A percentile compares a stretch with the other conserved stretches of the same genome.
phyloP scores from a whole-genome alignment of 1,284 basidiomycete genomes.

The Ustilago hordei region DNA sequence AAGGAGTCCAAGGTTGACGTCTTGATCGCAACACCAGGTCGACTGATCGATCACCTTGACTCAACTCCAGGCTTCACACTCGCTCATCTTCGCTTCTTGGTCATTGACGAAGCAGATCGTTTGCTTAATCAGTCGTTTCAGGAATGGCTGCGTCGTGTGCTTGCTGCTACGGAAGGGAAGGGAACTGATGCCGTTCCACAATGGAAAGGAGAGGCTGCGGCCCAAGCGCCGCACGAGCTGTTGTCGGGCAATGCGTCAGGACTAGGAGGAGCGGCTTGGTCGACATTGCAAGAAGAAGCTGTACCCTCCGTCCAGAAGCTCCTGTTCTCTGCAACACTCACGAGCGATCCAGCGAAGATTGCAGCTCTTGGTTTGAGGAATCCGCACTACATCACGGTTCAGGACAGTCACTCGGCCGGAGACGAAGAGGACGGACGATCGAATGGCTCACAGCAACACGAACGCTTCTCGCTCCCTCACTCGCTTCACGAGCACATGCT shows the following conservation, averaged over 20 bases:
- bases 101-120: slow-evolving; percentile 97
- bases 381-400: slow-evolving; percentile 90
- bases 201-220: neutral
- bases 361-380: slow-evolving; percentile 81
- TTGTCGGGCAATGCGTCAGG: slow-evolving; percentile 11
- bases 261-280: slow-evolving; percentile 22
- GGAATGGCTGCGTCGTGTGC: slow-evolving; percentile 77
- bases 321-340: slow-evolving; percentile 95
- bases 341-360: slow-evolving; percentile 91
- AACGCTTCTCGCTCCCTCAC: slow-evolving; percentile 60
- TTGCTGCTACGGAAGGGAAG: slow-evolving; percentile 46
- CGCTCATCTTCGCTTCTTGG: slow-evolving; percentile 92
- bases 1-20: slow-evolving; percentile 78
- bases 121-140: slow-evolving; percentile 95
- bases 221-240: slow-evolving; percentile 34
- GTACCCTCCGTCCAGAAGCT: slow-evolving; percentile 82
- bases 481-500: slow-evolving; percentile 76
- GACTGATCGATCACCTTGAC: slow-evolving; percentile 91
- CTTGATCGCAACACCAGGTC: slow-evolving; percentile 92
- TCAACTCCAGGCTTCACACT: slow-evolving; percentile 87
- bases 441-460: slow-evolving; percentile 44
- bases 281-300: slow-evolving; percentile 38
- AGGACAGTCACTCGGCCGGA: slow-evolving; percentile 63
- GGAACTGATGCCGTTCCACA: neutral
- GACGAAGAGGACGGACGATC: slow-evolving; percentile 40